phyloP scores from a whole-genome alignment of 306 rosid genomes.

The Crotalaria pallida region DNA sequence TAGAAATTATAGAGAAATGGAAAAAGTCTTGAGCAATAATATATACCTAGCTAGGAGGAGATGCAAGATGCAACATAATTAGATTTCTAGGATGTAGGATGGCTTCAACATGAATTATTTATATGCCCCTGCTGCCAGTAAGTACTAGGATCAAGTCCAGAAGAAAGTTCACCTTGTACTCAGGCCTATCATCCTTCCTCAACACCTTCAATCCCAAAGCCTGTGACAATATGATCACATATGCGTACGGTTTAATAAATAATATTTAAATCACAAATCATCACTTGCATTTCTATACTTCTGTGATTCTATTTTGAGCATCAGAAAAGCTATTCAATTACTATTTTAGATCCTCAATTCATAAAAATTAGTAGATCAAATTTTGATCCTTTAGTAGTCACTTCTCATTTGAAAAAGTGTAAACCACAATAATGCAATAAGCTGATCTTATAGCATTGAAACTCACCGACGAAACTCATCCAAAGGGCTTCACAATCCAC shows the following conservation, averaged over 20 bases:
- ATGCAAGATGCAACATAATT: too few relatives aligned
- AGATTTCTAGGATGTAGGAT: too few relatives aligned
- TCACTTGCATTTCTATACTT: background rate
- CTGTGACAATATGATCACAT: slow-evolving; percentile 39
- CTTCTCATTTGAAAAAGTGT: background rate
- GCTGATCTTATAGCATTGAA: background rate
- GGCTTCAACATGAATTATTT: too few relatives aligned
- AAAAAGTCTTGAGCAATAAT: too few relatives aligned
- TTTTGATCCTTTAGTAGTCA: background rate
- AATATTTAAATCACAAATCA: background rate
- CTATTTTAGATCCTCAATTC: background rate
- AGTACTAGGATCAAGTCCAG: background rate
- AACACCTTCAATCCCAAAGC: slow-evolving; percentile 79
- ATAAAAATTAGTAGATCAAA: background rate
- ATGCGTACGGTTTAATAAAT: background rate
- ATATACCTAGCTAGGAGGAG: too few relatives aligned
- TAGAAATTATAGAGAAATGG: too few relatives aligned
- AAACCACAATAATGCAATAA: background rate
- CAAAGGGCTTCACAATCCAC: background rate
- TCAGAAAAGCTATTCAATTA: slow-evolving; percentile 5
- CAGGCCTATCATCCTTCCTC: too few relatives aligned
- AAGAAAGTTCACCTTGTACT: slow-evolving; percentile 56
- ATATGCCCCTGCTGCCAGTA: background rate
- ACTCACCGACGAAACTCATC: background rate
- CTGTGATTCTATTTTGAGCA: background rate